These are phyloP conservation scores for Choiromyces venosus DNA, from an alignment of 495 filamentous ascomycete genomes.

Conservation along the genomic window DNA sequence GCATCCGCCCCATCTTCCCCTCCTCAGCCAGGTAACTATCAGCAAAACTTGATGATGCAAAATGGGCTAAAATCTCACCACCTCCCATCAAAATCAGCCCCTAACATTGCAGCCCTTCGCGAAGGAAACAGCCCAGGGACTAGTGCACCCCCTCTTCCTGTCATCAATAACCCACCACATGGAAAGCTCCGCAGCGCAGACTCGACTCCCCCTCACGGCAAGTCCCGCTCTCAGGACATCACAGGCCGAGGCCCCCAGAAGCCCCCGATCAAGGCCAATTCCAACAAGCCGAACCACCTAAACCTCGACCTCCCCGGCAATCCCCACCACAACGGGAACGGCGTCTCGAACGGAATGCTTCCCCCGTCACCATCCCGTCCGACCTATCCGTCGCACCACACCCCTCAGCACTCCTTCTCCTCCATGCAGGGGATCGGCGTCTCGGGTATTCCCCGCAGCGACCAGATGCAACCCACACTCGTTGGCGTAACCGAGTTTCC, in stretches of 20 bases:
- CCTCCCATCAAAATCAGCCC: constrained; percentile 40
- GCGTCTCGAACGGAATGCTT: constrained; percentile 24
- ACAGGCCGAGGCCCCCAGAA: constrained; percentile 6
- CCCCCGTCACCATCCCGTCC: constrained; percentile 36
- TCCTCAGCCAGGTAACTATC: constrained; percentile 14
- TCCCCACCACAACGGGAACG: constrained; percentile 10
- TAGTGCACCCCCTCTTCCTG: constrained; percentile 17
- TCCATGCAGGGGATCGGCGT: constrained; percentile 48
- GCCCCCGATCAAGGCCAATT: background rate
- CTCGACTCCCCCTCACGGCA: constrained; percentile 25
- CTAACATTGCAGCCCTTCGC: constrained; percentile 38
- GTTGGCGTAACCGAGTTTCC: constrained; percentile 40
- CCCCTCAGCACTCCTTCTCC: constrained; percentile 27
- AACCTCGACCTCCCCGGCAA: constrained; percentile 32
- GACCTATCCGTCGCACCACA: constrained; percentile 21
- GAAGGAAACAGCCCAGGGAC: constrained; percentile 17
- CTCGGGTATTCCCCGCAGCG: constrained; percentile 47
- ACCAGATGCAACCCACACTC: constrained; percentile 22
- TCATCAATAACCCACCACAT: constrained; percentile 2
- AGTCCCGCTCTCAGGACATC: constrained; percentile 39
- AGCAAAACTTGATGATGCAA: constrained; percentile 8
- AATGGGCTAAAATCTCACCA: constrained; percentile 39
- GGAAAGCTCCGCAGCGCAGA: constrained; percentile 11
- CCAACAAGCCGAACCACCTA: constrained; percentile 30
- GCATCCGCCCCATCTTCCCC: constrained; percentile 39